A percentile compares a stretch with the other conserved stretches of the same genome.
Conservation (phyloP, 139 green algal species). For the Coccomyxa sp. region DNA sequence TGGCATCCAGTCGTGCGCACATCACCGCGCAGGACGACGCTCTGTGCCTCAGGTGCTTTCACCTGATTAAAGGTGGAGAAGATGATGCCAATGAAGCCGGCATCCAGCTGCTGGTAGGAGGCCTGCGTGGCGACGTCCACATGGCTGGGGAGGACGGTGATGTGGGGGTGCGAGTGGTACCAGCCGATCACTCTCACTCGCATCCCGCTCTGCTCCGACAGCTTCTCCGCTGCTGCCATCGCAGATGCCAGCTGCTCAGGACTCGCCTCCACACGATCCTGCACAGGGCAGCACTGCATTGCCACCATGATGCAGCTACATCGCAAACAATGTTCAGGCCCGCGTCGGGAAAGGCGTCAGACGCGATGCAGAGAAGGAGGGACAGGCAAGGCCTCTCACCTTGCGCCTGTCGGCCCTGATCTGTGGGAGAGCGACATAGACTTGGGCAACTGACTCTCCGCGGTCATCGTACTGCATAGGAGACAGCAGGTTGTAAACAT, state of each 20-base stretch:
- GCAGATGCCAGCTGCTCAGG: constrained; percentile 74
- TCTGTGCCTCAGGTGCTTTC: not conserved
- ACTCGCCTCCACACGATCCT: constrained; percentile 79
- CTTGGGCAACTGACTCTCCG: constrained; percentile 31
- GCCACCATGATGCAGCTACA: not conserved
- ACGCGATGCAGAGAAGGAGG: not conserved
- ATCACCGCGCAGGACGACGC: not conserved
- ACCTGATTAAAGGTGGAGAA: constrained; percentile 70
- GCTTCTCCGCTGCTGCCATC: constrained; percentile 54
- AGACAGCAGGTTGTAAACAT: too few relatives aligned
- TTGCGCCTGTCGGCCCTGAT: constrained; percentile 69
- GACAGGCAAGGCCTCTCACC: constrained; percentile 18
- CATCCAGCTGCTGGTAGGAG: constrained; percentile 76
- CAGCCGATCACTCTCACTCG: constrained; percentile 70
- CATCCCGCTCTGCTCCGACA: constrained; percentile 46
- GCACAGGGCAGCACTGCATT: constrained; percentile 6
- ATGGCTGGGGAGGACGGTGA: constrained; percentile 77
- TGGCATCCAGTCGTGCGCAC: not conserved
- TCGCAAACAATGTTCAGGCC: not conserved
- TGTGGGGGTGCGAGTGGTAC: constrained; percentile 85
- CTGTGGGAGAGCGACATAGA: constrained; percentile 65
- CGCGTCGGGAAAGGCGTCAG: not conserved
- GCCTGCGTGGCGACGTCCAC: constrained; percentile 78
- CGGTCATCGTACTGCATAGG: constrained; percentile 7
- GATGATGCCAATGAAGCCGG: constrained; percentile 77